Evolutionary conservation across 345 rosid genomes (phyloP), one percentile per base, ranked within the genome.

Genomic region (Cochlearia excelsa): DNA sequence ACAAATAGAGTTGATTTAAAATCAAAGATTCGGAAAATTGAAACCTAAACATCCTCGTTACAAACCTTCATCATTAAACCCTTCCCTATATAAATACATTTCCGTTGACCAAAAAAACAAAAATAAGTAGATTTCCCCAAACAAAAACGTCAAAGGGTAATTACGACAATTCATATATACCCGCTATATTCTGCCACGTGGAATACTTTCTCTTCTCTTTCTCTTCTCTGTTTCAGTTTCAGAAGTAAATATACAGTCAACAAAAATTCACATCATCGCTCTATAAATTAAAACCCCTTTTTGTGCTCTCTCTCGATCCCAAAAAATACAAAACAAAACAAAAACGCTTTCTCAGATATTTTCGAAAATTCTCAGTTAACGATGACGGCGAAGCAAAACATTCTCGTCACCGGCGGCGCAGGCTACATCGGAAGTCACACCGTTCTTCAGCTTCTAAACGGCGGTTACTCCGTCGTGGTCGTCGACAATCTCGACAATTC

Each of bases 391-490:
- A 71, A 56, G 63, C 80, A 27, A 54, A 70, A 16, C 23, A 16
- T 92, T 52, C 71, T 92, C 40, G 97, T 92, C 10, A 89, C 91
- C 51, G 99, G 99, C 5, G 99, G 99, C 8, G 91, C 97, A 61
- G 99, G 97, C 33, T 92, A 86, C 63, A 92, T 89, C 59, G 99
- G 99, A 1, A 88, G 82, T 57, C 99, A 92, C 75, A 92, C 99
- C 1, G 99, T 88, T 27, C 87, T 92, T 59, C 99, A 89, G 73
- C 74, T 92, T 7, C 87, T 92, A 0, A 31, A 66, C 34, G 88
- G 78, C n/a, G 95, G 95, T 7, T 83, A 79, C 81, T 74, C 65
- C 41, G 73, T 61, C 59, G 86, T 83, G 6, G 94, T 85, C 29
- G 79, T 87, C 27, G 99, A 93, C 48, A 93, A 85, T 74, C 88